Base-by-base conservation (phyloP, 352 stramenopile species). In the Phytophthora macrochlamydospora region DNA sequence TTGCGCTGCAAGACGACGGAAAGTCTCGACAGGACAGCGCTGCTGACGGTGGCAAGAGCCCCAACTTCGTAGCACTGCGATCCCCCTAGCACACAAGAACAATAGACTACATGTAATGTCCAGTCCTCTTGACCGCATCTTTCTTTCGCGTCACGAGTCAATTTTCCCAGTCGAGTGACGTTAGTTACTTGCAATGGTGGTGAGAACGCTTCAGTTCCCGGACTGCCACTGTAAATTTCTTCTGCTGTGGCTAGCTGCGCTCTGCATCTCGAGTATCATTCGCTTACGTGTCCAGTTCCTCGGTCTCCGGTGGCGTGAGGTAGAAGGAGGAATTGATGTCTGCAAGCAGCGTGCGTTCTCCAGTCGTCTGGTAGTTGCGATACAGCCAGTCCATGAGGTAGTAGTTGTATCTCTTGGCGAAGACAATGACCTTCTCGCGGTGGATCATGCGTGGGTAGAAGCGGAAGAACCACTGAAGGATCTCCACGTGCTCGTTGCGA, bases 361-460 rank as follows among this genome's bases (percentile, higher is more conserved):
- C 69, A 14, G 69, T 67, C 1, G 69, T 60, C 33, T 77, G 69
- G 60, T 77, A 77, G 33, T 72, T 77, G n/a, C 69, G 65, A 31
- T 77, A 65, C 57, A 77, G 52, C 69, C 69, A 77, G 38, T 77
- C 69, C 69, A 77, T 77, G 42, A 77, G 69, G 50, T 77, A 77
- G 56, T 77, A 77, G 48, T 77, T 77, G 44, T 77, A 77, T 43
- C 69, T 59, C 69, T 77, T 77, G 13, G 69, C 69, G 38, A 74
- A 77, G 28, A 77, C 69, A 18, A 77, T 77, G 42, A 77, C 69
- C 56, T 77, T 77, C 45, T 77, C 69, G 37, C 69, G 69, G 56
- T 77, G 69, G 11, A 77, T 72, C 59, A 77, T 62, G 29, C 69
- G 65, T 43, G 69, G 69, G 29, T 71, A 77, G 38, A 71, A 70